A percentile compares a stretch with the other conserved stretches of the same genome.
These are phyloP conservation scores for Globisporangium takayamanum DNA, from an alignment of 352 stramenopile species.

Conservation along the genomic window DNA sequence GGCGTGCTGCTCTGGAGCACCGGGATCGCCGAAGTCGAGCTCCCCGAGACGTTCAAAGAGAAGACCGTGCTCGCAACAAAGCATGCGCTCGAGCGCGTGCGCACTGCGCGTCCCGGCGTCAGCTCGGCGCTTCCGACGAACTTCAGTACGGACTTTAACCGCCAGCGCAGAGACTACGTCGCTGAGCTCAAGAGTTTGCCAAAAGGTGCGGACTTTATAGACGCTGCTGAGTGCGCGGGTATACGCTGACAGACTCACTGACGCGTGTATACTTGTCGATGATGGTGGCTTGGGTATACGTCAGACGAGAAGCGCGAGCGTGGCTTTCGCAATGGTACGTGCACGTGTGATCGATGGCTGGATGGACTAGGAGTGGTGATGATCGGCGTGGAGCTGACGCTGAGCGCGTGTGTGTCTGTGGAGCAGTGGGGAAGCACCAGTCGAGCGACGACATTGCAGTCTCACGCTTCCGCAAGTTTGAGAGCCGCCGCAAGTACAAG, in stretches of 20 bases:
- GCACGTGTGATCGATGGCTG: neutral
- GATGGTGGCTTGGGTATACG: too few species aligned
- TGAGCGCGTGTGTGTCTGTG: neutral
- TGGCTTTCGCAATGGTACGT: constrained; percentile 49
- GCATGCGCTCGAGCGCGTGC: constrained; percentile 31
- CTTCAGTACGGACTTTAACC: constrained; percentile 76
- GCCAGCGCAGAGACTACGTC: constrained; percentile 59
- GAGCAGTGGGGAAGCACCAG: constrained; percentile 49
- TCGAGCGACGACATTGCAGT: constrained; percentile 59
- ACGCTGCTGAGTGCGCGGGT: too few species aligned
- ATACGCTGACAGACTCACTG: too few species aligned
- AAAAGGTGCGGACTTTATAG: constrained; percentile 11
- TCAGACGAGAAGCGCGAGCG: constrained; percentile 57
- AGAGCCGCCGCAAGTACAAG: constrained; percentile 46
- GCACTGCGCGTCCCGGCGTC: constrained; percentile 12
- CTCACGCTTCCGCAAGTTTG: constrained; percentile 65
- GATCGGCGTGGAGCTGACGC: neutral
- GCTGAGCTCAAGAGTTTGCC: constrained; percentile 60
- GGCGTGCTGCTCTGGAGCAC: constrained; percentile 73
- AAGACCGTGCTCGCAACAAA: constrained; percentile 44
- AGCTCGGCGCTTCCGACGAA: constrained; percentile 62
- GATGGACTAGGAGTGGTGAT: neutral
- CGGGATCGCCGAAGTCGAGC: constrained; percentile 75
- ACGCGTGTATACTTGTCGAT: too few species aligned
- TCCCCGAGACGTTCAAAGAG: constrained; percentile 47